Conservation (phyloP, 768 basidiomycete genomes). For the Hygrophorus russula region DNA sequence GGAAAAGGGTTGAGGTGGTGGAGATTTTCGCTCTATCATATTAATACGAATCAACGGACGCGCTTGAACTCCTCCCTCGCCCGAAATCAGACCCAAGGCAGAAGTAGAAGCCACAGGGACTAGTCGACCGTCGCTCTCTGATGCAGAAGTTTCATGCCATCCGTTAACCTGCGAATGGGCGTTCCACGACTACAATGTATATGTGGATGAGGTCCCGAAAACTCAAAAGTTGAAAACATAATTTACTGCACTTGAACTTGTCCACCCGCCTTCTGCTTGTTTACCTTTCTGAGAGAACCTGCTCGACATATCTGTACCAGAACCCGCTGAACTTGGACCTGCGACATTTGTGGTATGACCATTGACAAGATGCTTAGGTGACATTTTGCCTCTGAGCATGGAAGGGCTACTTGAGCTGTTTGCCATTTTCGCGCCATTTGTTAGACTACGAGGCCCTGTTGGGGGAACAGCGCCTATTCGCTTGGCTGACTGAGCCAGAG, state of each 20-base stretch:
- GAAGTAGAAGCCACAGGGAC: neutral
- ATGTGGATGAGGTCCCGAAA: conserved; percentile 6
- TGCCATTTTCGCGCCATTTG: conserved; percentile 22
- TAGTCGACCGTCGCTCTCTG: neutral
- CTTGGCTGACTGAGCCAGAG: conserved; percentile 13
- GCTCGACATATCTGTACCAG: conserved; percentile 13
- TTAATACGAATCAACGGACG: neutral
- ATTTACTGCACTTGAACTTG: conserved; percentile 1
- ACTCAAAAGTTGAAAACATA: conserved; percentile 6
- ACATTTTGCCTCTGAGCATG: conserved; percentile 10
- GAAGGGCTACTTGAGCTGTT: conserved; percentile 14
- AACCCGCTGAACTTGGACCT: conserved; percentile 1
- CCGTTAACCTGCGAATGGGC: conserved; percentile 18
- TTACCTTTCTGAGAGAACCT: conserved; percentile 11
- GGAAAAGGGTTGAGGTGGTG: neutral
- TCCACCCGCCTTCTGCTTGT: conserved; percentile 9
- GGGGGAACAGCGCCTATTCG: conserved; percentile 48
- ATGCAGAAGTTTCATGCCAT: conserved; percentile 10
- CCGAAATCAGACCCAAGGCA: neutral
- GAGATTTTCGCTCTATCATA: neutral
- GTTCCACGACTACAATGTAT: conserved; percentile 17
- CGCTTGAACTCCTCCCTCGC: neutral
- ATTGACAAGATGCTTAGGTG: conserved; percentile 34
- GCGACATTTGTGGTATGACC: conserved; percentile 16
- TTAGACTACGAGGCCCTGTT: conserved; percentile 54